Evolutionary conservation across 768 basidiomycete species (phyloP).

Genomic region (Filobasidium wieringae): DNA sequence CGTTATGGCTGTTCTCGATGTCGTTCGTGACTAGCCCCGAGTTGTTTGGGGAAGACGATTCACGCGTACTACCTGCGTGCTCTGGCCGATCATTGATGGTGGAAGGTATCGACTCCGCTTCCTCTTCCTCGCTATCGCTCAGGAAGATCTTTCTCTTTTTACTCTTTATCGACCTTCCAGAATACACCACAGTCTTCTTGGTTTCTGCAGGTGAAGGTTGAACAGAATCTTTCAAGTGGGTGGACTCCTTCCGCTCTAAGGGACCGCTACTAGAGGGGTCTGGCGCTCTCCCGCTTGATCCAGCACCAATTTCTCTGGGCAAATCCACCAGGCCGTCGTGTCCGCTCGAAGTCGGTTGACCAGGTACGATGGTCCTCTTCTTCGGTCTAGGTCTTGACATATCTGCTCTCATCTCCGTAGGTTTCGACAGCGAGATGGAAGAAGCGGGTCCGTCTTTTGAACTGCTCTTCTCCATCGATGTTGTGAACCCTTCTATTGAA

Average conservation of each 20-base stretch:
- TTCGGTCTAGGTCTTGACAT: not conserved
- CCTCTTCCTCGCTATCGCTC: constrained; percentile 7
- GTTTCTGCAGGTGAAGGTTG: not conserved
- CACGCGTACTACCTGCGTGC: not conserved
- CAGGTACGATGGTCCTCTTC: not conserved
- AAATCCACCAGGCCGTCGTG: not conserved
- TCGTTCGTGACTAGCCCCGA: constrained; percentile 1
- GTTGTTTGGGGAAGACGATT: not conserved
- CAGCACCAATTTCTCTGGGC: no score
- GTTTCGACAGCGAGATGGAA: not conserved
- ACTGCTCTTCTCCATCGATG: not conserved
- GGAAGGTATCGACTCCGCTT: not conserved
- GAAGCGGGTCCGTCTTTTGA: not conserved
- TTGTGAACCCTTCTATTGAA: not conserved
- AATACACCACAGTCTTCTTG: not conserved
- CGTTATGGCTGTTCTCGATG: not conserved
- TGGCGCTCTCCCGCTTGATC: no score
- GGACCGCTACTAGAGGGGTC: no score
- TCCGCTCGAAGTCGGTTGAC: not conserved
- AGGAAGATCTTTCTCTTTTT: constrained; percentile 11
- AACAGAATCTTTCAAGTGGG: no score
- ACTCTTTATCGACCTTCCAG: not conserved
- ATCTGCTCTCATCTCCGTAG: not conserved
- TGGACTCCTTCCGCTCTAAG: no score
- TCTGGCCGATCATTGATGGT: not conserved